phyloP scores from a whole-genome alignment of 2,329 filamentous ascomycete species.

The Fusarium succisae region DNA sequence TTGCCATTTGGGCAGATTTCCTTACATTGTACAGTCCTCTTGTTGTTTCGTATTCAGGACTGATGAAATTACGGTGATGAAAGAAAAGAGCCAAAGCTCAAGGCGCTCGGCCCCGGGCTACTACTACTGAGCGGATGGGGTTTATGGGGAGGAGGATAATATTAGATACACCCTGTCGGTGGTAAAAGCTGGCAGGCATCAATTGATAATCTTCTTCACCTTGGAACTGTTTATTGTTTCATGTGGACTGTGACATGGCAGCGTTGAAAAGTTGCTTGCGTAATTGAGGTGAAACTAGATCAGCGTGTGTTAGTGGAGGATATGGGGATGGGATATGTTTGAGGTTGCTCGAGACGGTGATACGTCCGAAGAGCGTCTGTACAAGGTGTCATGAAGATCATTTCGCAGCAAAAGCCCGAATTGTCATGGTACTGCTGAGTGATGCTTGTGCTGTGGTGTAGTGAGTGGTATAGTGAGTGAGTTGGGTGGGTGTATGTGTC shows the following conservation, averaged over 20 bases:
- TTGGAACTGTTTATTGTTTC: conserved; percentile 10
- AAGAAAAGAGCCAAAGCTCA: conserved; percentile 30
- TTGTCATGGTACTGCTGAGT: conserved; percentile 16
- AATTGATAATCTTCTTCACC: conserved; percentile 37
- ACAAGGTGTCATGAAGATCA: conserved; percentile 15
- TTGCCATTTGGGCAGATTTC: conserved; percentile 19
- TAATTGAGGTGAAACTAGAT: conserved; percentile 23
- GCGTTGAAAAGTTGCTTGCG: background rate
- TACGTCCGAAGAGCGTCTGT: conserved; percentile 19
- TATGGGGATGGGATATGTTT: conserved; percentile 13
- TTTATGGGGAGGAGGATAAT: conserved; percentile 21
- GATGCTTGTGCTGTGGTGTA: background rate
- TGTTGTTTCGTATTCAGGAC: conserved; percentile 35
- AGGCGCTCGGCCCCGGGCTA: conserved; percentile 4
- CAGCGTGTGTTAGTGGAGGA: background rate
- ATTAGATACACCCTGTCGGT: conserved; percentile 26
- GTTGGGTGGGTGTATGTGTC: conserved; percentile 13
- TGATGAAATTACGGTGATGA: conserved; percentile 45
- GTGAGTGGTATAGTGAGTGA: background rate
- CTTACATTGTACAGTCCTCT: conserved; percentile 38
- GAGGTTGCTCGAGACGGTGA: conserved; percentile 23
- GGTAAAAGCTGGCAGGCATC: conserved; percentile 36
- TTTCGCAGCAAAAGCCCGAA: conserved; percentile 31
- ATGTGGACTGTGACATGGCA: background rate
- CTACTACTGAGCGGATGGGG: conserved; percentile 10